Conservation (phyloP, 495 filamentous ascomycete genomes). For the Mytilinidion resinicola region DNA sequence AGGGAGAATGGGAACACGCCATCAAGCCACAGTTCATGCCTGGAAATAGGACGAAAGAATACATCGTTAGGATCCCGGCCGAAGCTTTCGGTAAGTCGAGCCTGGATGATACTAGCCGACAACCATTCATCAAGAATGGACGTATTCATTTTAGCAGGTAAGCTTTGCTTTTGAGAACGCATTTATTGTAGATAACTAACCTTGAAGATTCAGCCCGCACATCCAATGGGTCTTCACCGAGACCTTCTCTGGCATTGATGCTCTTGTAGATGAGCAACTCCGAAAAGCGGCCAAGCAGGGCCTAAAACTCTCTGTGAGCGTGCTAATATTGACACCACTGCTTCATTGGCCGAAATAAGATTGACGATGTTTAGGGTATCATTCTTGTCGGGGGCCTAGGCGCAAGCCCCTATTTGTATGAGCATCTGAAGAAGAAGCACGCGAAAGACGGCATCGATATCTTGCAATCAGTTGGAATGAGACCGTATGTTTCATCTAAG, state of each 20-base stretch:
- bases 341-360: not conserved
- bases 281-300: not conserved
- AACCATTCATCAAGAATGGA: not conserved
- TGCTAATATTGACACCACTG: not conserved
- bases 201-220: not conserved
- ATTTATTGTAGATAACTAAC: not conserved
- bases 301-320: not conserved
- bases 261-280: not conserved
- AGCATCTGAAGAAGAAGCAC: not conserved
- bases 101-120: not conserved
- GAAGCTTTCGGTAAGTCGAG: not conserved
- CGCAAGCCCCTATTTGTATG: not conserved
- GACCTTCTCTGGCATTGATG: not conserved
- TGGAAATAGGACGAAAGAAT: not conserved
- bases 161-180: not conserved
- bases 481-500: not conserved
- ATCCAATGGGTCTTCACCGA: not conserved
- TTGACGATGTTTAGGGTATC: not conserved
- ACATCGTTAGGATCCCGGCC: not conserved
- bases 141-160: not conserved
- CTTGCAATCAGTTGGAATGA: not conserved
- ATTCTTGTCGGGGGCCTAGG: not conserved
- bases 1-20: conserved; percentile 17
- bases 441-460: not conserved
- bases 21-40: conserved; percentile 11